These are phyloP conservation scores for Phascolomyces articulosus DNA, from an alignment of 371 early-diverging fungal genomes.

Conservation along the genomic window DNA sequence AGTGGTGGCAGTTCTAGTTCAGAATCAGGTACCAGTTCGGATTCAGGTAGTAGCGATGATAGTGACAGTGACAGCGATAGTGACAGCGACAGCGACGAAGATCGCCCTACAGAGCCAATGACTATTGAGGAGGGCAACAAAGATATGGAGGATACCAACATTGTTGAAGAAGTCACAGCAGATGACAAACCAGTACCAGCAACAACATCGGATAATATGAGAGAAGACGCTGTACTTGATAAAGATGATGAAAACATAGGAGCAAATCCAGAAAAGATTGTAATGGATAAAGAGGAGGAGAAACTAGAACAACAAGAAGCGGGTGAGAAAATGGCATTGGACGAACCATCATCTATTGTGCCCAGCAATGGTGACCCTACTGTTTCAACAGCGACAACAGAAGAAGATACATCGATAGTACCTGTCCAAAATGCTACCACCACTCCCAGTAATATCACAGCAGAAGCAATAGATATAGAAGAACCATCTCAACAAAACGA, in stretches of 20 bases:
- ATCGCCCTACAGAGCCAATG: not conserved
- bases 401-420: not conserved
- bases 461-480: not conserved
- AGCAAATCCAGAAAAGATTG: too few relatives aligned
- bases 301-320: not conserved
- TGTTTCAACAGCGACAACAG: not conserved
- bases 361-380: too few relatives aligned
- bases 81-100: not conserved
- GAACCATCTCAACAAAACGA: not conserved
- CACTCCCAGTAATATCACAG: not conserved
- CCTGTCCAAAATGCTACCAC: not conserved
- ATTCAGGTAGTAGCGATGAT: not conserved
- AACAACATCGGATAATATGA: too few relatives aligned
- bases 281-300: too few relatives aligned
- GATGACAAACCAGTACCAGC: not conserved
- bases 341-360: not conserved
- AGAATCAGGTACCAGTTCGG: not conserved
- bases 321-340: not conserved
- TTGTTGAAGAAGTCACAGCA: too few relatives aligned
- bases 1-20: not conserved
- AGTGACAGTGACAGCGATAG: not conserved
- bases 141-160: too few relatives aligned
- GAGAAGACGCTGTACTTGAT: too few relatives aligned
- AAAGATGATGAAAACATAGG: too few relatives aligned
- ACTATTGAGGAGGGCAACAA: too few relatives aligned